Evolutionary conservation across 352 stramenopile genomes (phyloP), one percentile per base, ranked within the genome.

Genomic region (Globisporangium yorkense): DNA sequence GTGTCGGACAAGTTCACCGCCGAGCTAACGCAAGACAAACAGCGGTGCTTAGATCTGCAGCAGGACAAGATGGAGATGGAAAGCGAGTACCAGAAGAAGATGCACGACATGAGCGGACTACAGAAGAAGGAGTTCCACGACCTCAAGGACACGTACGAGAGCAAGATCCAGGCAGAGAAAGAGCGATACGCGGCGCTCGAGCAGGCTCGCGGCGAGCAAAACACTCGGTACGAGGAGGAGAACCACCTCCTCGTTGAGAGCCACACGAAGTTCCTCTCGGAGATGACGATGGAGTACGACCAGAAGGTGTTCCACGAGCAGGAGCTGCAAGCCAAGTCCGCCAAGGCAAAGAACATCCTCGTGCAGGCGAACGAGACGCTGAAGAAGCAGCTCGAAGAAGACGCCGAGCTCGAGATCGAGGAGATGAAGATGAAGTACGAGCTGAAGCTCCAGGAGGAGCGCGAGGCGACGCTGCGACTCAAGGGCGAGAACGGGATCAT

Each of bases 401-500:
- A 98, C 62, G 92, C 96, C 12, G 94, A 98, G 44, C 75, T 92
- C 21, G 92, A 98, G 64, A 92, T 98, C 20, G 87, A 97, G 51
- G 89, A 96, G 39, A 67, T 98, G 31, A 96, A 96, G 40, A 84
- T 80, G 49, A 91, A 84, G 53, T 98, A 97, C 59, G 91, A 98
- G 57, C 67, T 84, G 7, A 96, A 97, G 64, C 68, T 98, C 29
- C 72, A 87, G 20, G 84, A 88, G 29, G 88, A 97, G 51, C 75
- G 88, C 0, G 88, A 98, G 63, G 87, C 89, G 4, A 98, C 89
- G 20, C 67, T 98, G 50, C 87, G 89, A 3, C 86, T 96, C n/a
- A 98, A 98, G 66, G 90, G 92, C 16, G 94, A 98, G 64, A 98
- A 98, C 56, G 93, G 91, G 6, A 97, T 98, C 65, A 97, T 98